Conservation (phyloP, 2,329 filamentous ascomycete species). For the Plectosphaerella sp. region DNA sequence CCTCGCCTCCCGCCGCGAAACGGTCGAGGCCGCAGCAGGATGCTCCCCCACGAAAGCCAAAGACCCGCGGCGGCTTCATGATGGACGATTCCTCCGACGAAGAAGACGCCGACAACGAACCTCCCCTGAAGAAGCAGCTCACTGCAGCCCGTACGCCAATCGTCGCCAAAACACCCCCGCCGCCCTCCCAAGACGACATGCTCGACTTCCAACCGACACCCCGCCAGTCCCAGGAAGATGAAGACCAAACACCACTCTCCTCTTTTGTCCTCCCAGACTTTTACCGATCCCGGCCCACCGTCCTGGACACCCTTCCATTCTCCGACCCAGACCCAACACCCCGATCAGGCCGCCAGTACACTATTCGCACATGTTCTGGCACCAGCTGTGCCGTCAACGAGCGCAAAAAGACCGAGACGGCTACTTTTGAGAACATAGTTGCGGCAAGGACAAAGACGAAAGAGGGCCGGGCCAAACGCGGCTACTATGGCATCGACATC, state of each 20-base stretch:
- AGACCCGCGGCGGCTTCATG: conserved; percentile 31
- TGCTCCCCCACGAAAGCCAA: conserved; percentile 25
- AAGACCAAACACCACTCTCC: too few relatives aligned
- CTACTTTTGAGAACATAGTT: conserved; percentile 63
- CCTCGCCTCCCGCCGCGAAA: conserved; percentile 29
- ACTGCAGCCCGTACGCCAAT: not conserved
- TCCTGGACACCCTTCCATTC: not conserved
- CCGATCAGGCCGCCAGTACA: conserved; percentile 27
- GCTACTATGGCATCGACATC: conserved; percentile 91
- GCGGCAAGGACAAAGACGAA: conserved; percentile 63
- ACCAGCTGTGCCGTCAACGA: conserved; percentile 50
- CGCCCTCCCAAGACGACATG: not conserved
- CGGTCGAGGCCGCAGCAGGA: conserved; percentile 29
- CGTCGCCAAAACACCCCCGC: not conserved
- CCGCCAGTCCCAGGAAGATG: not conserved
- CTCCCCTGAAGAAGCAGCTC: conserved; percentile 13
- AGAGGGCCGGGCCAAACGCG: conserved; percentile 64
- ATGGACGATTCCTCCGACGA: conserved; percentile 30
- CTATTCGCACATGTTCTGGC: conserved; percentile 53
- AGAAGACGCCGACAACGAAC: conserved; percentile 18
- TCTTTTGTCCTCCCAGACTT: too few relatives aligned
- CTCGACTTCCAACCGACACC: not conserved
- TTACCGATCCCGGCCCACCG: not conserved
- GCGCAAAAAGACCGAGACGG: conserved; percentile 38
- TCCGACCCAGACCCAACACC: conserved; percentile 12